A percentile compares a stretch with the other conserved stretches of the same genome.
Evolutionary conservation across 768 basidiomycete genomes (phyloP).

Genomic region (Mycena latifolia): DNA sequence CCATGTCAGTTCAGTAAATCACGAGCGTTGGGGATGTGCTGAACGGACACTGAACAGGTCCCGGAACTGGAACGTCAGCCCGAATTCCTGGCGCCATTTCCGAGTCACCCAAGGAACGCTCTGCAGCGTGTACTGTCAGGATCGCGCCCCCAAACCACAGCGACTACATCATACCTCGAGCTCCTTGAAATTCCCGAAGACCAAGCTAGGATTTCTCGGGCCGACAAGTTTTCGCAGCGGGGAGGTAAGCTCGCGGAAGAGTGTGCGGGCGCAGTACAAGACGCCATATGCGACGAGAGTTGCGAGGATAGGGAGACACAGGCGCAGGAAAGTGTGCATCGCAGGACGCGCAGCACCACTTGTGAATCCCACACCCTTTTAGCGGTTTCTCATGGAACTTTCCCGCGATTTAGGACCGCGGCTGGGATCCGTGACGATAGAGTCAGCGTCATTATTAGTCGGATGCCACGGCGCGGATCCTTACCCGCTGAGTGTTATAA

Average conservation of each 20-base stretch:
- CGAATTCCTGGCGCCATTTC: constrained; percentile 9
- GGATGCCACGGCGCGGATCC: too few species aligned
- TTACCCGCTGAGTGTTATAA: too few species aligned
- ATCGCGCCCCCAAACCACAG: too few species aligned
- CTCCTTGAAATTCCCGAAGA: constrained; percentile 20
- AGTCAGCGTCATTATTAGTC: too few species aligned
- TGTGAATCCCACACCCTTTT: too few species aligned
- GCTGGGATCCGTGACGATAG: too few species aligned
- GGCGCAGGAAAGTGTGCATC: neutral
- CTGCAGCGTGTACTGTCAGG: neutral
- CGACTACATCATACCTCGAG: constrained; percentile 8
- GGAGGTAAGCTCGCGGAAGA: constrained; percentile 2
- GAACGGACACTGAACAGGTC: neutral
- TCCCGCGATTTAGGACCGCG: too few species aligned
- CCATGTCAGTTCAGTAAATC: neutral
- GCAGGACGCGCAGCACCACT: neutral
- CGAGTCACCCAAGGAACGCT: neutral
- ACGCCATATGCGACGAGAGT: constrained; percentile 5
- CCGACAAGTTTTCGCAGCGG: constrained; percentile 9
- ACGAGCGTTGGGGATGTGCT: too few species aligned
- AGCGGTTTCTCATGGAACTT: too few species aligned
- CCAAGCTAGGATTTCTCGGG: constrained; percentile 7
- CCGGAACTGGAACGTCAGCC: constrained; percentile 14
- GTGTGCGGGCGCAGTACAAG: neutral
- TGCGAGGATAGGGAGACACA: constrained; percentile 2